Base-by-base conservation (phyloP, 306 rosid genomes). In the Vicia faba region DNA sequence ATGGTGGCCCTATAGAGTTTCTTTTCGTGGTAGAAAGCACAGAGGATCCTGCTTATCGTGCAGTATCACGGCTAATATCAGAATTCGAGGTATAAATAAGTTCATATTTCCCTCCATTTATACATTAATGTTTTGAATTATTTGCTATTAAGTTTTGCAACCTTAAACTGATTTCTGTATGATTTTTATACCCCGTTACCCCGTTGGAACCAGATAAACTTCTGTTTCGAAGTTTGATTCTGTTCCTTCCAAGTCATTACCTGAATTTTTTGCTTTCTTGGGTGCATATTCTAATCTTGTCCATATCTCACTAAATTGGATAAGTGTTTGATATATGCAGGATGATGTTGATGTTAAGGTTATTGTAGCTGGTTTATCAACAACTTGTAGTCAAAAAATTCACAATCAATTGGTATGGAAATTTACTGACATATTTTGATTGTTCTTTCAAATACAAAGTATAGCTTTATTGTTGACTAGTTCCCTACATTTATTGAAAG, bases 311-410 rank as follows among this genome's bases (percentile, higher is more conserved):
- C 64, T 72, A 25, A 79, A 78, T 55, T 66, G 49, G 58, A 61
- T 74, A 20, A 12, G 29, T 82, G 63, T 60, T 60, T 76, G 70
- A 62, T 83, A 18, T 69, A 74, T 72, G 55, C 91, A 92, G 98
- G 98, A 86, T 66, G 73, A 85, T 28, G 93, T 92, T 75, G 95
- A 92, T 62, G 92, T 89, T 46, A 87, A 82, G 81, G 40, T 92
- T 74, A 53, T 89, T 61, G 89, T 89, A 39, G 95, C 98, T 80
- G 96, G 87, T 73, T 81, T 85, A 46, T 86, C 95, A 72, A 89
- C 96, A 75, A 89, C 96, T 59, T 92, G 98, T 62, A 92, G 98
- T 82, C 98, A 92, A 80, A 92, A 92, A 76, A 83, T 92, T 81
- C 96, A 92, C 81, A 92, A 92, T 68, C 98, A 92, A 66, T 75